Conservation (phyloP, 208 protist genomes). For the Trypanosomatidae sp. region DNA sequence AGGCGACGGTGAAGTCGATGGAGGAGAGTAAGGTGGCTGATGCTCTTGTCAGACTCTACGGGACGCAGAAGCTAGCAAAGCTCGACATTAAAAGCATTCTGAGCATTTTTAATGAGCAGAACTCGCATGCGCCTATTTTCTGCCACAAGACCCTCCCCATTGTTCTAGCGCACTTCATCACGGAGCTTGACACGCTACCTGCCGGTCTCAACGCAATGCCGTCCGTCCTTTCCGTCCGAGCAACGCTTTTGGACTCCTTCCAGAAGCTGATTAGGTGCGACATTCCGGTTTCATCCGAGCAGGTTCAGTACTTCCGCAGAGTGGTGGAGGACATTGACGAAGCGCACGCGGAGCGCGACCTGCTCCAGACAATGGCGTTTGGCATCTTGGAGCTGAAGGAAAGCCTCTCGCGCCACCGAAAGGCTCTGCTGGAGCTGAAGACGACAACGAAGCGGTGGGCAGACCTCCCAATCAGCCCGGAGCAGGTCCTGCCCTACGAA, state of each 20-base stretch:
- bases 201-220: conserved; percentile 86
- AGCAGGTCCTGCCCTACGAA: conserved; percentile 54
- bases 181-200: conserved; percentile 70
- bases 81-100: conserved; percentile 58
- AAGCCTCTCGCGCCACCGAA: conserved; percentile 55
- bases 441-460: conserved; percentile 33
- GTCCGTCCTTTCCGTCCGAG: conserved; percentile 62
- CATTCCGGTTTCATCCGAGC: conserved; percentile 51
- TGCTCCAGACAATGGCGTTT: conserved; percentile 75
- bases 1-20: conserved; percentile 42
- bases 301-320: conserved; percentile 46
- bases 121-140: conserved; percentile 59
- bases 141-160: conserved; percentile 86
- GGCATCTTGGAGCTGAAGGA: conserved; percentile 86
- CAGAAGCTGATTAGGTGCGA: conserved; percentile 61
- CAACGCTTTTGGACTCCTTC: conserved; percentile 78
- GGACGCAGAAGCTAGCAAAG: conserved; percentile 40
- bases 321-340: conserved; percentile 82
- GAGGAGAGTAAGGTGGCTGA: conserved; percentile 64
- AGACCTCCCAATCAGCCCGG: conserved; percentile 30
- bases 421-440: conserved; percentile 55
- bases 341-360: conserved; percentile 48
- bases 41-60: conserved; percentile 60
- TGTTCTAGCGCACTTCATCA: conserved; percentile 70
- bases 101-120: conserved; percentile 40